Base-by-base conservation (phyloP, 148 eudicot genomes). In the Cornus controversa region DNA sequence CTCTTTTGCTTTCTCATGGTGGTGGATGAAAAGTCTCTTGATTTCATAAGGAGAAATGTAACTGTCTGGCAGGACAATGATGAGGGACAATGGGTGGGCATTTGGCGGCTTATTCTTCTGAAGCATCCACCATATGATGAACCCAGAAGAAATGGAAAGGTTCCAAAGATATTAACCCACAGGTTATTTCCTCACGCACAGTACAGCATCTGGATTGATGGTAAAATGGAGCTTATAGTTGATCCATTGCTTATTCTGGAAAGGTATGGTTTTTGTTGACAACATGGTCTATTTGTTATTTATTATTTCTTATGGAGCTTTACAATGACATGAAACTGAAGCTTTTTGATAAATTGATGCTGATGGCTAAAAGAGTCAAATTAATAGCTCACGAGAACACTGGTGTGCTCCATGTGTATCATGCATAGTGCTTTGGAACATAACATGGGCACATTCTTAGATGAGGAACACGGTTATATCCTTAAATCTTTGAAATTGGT, bases 161-260 rank as follows among this genome's bases (percentile, higher is more conserved):
- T 95, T 77, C 97, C 99, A 1, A 95, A 95, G 81, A 95, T 95
- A 83, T 84, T 95, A 82, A 89, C 92, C 27, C 99, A 91, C 64
- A 82, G 99, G 78, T 85, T 96, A 82, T 96, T 96, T 85, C 97
- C 99, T 65, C 90, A 89, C 80, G 93, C 94, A 60, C 82, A 83
- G 80, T 93, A 96, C 84, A 96, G 99, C 83, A 95, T 95, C 74
- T 93, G 99, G 97, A 87, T 95, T 83, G 99, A 95, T 90, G 99
- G 97, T 57, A 95, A 95, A 89, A 95, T 95, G 99, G 97, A 95
- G 94, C 91, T 95, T 20, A 84, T 91, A 63, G 99, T 95, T 76
- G 99, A 95, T 84, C 99, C 99, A 8, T 82, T 95, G 85, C 94
- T 93, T 63, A 81, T 95, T 69, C 82, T 95, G 34, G 99, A 95